A percentile compares a stretch with the other conserved stretches of the same genome.
phyloP scores from a whole-genome alignment of 2,329 filamentous ascomycete species.

The Eutypella sp. region DNA sequence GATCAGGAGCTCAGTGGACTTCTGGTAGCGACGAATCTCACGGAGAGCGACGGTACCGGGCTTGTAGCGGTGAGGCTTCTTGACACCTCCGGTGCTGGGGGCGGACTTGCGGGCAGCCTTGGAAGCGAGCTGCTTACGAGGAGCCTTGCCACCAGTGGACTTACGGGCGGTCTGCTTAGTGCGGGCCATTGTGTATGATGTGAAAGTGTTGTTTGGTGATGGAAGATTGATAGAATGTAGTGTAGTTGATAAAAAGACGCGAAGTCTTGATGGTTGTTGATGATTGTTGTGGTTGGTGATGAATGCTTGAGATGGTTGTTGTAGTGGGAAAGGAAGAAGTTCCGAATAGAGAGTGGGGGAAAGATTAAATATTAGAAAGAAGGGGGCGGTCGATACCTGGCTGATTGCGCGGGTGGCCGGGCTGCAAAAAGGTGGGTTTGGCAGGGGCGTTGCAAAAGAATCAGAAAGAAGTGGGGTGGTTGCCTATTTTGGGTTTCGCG shows the following conservation, averaged over 20 bases:
- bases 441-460: too few relatives aligned
- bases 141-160: conserved; percentile 74
- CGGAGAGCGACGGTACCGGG: conserved; percentile 93
- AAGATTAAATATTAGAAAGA: conserved; percentile 26
- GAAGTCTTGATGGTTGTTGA: conserved; percentile 25
- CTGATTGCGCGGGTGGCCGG: conserved; percentile 25
- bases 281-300: too few relatives aligned
- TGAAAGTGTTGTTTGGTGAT: conserved; percentile 22
- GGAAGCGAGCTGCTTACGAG: conserved; percentile 95
- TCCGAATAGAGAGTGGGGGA: conserved; percentile 25
- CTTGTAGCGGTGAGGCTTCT: conserved; percentile 91
- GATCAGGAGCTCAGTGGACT: conserved; percentile 92
- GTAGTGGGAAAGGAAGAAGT: conserved; percentile 17
- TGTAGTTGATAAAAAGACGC: conserved; percentile 24
- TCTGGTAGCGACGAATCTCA: conserved; percentile 98
- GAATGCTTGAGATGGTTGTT: conserved; percentile 21
- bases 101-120: conserved; percentile 99
- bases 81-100: conserved; percentile 93
- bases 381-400: conserved; percentile 12
- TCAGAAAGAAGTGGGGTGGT: background rate
- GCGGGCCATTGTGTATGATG: conserved; percentile 52
- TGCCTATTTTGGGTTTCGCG: conserved; percentile 1
- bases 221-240: conserved; percentile 21
- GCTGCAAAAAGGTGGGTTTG: too few relatives aligned
- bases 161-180: conserved; percentile 68